A percentile compares a stretch with the other conserved stretches of the same genome.
Conservation (phyloP, 192 early-diverging fungal genomes). For the Funneliformis mosseae region DNA sequence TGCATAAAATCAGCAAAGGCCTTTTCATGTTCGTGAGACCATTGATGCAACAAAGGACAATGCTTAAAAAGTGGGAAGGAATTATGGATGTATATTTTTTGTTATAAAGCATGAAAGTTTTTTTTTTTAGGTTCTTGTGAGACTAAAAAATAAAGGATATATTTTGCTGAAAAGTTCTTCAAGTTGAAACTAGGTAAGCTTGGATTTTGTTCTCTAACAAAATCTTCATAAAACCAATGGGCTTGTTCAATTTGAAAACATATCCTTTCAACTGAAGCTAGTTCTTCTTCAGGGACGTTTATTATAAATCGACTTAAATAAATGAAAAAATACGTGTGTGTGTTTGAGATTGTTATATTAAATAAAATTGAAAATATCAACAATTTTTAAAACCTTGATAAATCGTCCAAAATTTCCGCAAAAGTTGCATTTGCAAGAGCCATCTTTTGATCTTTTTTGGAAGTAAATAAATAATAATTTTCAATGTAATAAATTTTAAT, state of each 20-base stretch:
- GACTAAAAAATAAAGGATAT: slow-evolving; percentile 47
- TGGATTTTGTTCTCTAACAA: slow-evolving; percentile 85
- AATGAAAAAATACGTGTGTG: neutral
- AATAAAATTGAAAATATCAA: neutral
- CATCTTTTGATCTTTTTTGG: slow-evolving; percentile 26
- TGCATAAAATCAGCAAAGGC: slow-evolving; percentile 93
- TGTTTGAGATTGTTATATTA: neutral
- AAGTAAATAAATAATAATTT: neutral
- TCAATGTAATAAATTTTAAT: too few species aligned
- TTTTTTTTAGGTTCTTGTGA: too few species aligned
- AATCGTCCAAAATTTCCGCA: slow-evolving; percentile 84
- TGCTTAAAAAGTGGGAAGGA: slow-evolving; percentile 78
- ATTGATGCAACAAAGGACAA: slow-evolving; percentile 88
- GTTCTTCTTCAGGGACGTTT: slow-evolving; percentile 95
- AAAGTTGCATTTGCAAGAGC: slow-evolving; percentile 70
- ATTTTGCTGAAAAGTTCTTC: slow-evolving; percentile 77
- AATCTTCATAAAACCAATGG: slow-evolving; percentile 99
- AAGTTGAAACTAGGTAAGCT: slow-evolving; percentile 82
- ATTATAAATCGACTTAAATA: slow-evolving; percentile 89
- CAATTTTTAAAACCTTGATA: slow-evolving; percentile 65
- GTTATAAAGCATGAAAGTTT: too few species aligned
- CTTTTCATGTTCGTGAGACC: slow-evolving; percentile 82
- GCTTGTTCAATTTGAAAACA: slow-evolving; percentile 99
- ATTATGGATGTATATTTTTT: slow-evolving; percentile 32
- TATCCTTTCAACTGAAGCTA: slow-evolving; percentile 91